Evolutionary conservation across 169 alveolate genomes (phyloP), one percentile per base, ranked within the genome.

Genomic region (Plasmodium vivax): DNA sequence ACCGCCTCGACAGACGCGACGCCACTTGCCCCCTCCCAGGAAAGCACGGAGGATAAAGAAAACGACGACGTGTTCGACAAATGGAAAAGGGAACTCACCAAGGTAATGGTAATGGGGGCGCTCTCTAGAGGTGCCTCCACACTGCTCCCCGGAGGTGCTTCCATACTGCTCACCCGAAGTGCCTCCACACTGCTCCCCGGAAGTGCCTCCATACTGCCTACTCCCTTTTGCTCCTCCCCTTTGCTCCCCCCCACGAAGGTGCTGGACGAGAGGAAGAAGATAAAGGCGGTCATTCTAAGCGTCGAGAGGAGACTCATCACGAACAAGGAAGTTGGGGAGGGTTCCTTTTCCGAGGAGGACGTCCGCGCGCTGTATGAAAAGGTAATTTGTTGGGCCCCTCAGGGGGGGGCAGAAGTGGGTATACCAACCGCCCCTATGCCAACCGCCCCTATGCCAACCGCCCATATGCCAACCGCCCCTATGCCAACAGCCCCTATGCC

Each of bases 41-140:
- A 83, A 41, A 83, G 72, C 38, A 62, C 82, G 14, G 92, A 23
- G 80, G 92, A 83, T 30, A 83, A 83, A 83, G 92, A 83, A 14
- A 83, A 83, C 58, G 79, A 83, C 5, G 92, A 68, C 1, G 51
- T 16, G 16, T 41, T 62, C 45, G 92, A 83, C 8, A 83, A 83
- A 27, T 83, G 92, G 92, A 83, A 83, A 83, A 62, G 32, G 23
- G 92, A 83, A 34, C 73, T 83, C 30, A 83, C 92, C 72, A 83
- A 68, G 38, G 92, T 83, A 83, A 62, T 34, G 43, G 32, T 83
- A n/a, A 34, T 62, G 19, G 56, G n/a, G 56, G 56, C 2, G 32
- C 56, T 81, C 32, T 45, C 23, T 6, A 2, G 30, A 23, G 14
- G 27, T 43, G 47, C 12, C 72, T n/a, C n/a, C n/a, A n/a, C 84